A percentile compares a stretch with the other conserved stretches of the same genome.
Evolutionary conservation across 352 stramenopile genomes (phyloP).

Genomic region (Peronospora belbahrii): DNA sequence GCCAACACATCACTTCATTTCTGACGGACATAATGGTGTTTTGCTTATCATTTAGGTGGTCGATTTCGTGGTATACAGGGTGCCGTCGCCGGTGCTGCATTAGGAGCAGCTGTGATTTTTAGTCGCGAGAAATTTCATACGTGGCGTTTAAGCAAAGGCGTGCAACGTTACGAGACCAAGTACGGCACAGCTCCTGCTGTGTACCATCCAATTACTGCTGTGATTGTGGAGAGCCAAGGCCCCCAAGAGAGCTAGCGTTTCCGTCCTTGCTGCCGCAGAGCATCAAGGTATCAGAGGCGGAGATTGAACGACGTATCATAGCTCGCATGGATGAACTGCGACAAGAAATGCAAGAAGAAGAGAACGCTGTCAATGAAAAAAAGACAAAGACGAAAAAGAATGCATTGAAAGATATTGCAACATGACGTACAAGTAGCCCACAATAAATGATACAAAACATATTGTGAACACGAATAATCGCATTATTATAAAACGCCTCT

Average conservation of each 20-base stretch:
- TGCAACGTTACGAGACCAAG: conserved; percentile 78
- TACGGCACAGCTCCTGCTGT: conserved; percentile 52
- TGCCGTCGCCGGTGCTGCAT: conserved; percentile 43
- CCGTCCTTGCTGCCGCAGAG: conserved; percentile 64
- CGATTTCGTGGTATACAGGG: conserved; percentile 62
- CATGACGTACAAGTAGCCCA: not conserved
- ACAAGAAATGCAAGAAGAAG: conserved; percentile 23
- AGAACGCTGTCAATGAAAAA: conserved; percentile 2
- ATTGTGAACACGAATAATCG: conserved; percentile 2
- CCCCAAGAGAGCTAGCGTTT: conserved; percentile 50
- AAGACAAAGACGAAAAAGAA: not conserved
- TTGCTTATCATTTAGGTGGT: conserved; percentile 35
- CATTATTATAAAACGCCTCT: too few species aligned
- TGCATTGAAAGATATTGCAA: not conserved
- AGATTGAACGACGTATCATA: conserved; percentile 72
- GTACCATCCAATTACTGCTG: conserved; percentile 56
- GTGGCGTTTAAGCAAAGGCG: conserved; percentile 64
- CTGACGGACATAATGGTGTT: not conserved
- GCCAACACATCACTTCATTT: not conserved
- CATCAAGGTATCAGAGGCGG: conserved; percentile 62
- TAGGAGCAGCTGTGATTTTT: conserved; percentile 54
- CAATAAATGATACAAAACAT: not conserved
- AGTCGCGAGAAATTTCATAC: conserved; percentile 64
- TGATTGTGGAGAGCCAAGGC: conserved; percentile 54
- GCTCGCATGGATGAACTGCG: conserved; percentile 65